Conservation (phyloP, 2,329 filamentous ascomycete genomes). For the Venturia carpophila region DNA sequence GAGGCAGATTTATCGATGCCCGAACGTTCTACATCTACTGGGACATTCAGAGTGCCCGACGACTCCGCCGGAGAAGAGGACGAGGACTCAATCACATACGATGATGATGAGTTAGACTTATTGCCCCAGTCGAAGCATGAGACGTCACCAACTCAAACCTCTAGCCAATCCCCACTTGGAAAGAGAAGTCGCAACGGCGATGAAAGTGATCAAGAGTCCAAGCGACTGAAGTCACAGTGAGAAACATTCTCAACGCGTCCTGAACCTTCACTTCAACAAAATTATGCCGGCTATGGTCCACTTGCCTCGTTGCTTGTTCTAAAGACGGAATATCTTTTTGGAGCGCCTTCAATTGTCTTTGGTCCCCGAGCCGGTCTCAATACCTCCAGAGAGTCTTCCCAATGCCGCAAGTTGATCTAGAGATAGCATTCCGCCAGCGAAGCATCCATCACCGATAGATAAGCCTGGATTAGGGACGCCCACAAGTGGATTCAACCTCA, state of each 20-base stretch:
- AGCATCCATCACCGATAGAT: neutral
- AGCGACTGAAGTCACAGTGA: slow-evolving; percentile 14
- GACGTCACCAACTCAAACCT: slow-evolving; percentile 1
- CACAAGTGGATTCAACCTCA: neutral
- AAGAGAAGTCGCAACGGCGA: slow-evolving; percentile 20
- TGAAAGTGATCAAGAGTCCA: slow-evolving; percentile 19
- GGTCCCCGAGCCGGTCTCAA: neutral
- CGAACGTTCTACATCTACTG: slow-evolving; percentile 10
- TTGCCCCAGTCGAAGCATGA: neutral
- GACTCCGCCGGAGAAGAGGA: slow-evolving; percentile 20
- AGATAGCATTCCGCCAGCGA: neutral
- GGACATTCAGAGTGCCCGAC: slow-evolving; percentile 21
- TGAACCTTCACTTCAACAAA: neutral
- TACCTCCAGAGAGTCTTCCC: neutral
- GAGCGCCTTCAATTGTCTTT: neutral
- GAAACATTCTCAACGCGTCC: neutral
- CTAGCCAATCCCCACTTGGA: slow-evolving; percentile 18
- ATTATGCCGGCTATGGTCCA: neutral
- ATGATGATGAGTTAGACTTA: slow-evolving; percentile 16
- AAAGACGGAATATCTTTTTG: neutral
- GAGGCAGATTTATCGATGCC: neutral
- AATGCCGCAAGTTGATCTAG: neutral
- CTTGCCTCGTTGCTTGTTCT: neutral
- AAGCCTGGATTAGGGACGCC: neutral
- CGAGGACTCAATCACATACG: slow-evolving; percentile 19